These are phyloP conservation scores for Sugiyamaella xylanicola DNA, from an alignment of 1,139 yeast genomes.

Conservation along the genomic window DNA sequence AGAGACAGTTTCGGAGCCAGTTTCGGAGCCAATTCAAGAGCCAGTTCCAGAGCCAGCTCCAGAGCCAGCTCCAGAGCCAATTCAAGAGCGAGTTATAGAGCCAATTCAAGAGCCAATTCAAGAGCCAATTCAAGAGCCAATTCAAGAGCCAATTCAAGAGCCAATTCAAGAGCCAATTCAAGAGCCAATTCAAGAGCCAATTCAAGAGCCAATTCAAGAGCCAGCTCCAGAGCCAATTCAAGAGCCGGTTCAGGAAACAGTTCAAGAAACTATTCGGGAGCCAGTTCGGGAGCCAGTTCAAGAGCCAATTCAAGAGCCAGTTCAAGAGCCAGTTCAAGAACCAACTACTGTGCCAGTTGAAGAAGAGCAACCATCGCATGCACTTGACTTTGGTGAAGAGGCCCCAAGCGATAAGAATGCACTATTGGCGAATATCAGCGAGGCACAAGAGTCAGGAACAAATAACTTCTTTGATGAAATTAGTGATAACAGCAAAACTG, in stretches of 20 bases:
- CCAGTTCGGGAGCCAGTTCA: background rate
- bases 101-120: background rate
- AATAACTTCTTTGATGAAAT: constrained; percentile 9
- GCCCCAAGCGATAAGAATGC: no score
- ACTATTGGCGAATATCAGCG: no score
- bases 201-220: constrained; percentile 5
- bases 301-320: constrained; percentile 1
- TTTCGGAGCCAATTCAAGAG: background rate
- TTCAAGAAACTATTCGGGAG: constrained; percentile 5
- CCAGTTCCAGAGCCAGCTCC: background rate
- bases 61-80: background rate
- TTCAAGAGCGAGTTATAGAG: background rate
- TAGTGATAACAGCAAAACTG: background rate
- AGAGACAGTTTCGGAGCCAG: background rate
- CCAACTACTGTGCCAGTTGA: background rate
- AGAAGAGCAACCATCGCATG: background rate
- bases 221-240: background rate
- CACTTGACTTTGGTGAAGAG: no score
- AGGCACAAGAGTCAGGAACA: no score
- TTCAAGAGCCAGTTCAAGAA: background rate
- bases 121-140: background rate
- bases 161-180: constrained; percentile 1
- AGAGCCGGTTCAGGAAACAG: constrained; percentile 5
- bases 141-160: constrained; percentile 3
- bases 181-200: background rate